Conservation (phyloP, 345 rosid genomes). For the Chamaenerion angustifolium region DNA sequence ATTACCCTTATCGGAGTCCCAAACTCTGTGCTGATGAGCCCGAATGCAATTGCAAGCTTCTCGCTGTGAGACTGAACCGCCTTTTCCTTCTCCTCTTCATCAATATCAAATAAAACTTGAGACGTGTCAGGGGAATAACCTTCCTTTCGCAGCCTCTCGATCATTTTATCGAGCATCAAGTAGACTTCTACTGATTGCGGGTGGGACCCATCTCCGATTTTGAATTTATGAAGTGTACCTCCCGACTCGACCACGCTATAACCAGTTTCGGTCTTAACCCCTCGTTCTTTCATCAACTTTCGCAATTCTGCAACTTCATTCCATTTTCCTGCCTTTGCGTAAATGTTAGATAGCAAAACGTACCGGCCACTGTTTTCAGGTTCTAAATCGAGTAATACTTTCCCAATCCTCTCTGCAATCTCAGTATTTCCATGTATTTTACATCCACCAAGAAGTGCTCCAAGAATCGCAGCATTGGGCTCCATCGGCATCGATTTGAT, state of each 20-base stretch:
- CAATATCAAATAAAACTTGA: conserved; percentile 51
- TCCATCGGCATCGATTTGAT: conserved; percentile 39
- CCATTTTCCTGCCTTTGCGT: conserved; percentile 59
- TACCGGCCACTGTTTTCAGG: conserved; percentile 71
- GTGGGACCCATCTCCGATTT: conserved; percentile 57
- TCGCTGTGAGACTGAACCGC: conserved; percentile 70
- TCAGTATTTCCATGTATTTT: conserved; percentile 40
- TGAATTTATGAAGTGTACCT: conserved; percentile 59
- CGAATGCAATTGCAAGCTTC: conserved; percentile 69
- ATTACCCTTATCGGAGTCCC: conserved; percentile 61
- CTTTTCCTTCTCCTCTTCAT: conserved; percentile 51
- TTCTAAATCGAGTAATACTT: conserved; percentile 48
- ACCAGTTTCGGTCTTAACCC: conserved; percentile 61
- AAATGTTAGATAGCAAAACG: conserved; percentile 65
- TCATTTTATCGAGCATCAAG: conserved; percentile 39
- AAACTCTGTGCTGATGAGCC: conserved; percentile 56
- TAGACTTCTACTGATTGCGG: conserved; percentile 33
- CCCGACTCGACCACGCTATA: conserved; percentile 65
- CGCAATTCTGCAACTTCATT: conserved; percentile 45
- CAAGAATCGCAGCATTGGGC: conserved; percentile 56
- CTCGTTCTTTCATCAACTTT: conserved; percentile 47
- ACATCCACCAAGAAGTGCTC: conserved; percentile 68
- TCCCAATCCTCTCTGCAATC: conserved; percentile 38
- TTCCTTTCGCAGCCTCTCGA: conserved; percentile 52
- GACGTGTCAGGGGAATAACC: conserved; percentile 70